Evolutionary conservation across 768 basidiomycete genomes (phyloP).

Genomic region (Mrakia gelida): DNA sequence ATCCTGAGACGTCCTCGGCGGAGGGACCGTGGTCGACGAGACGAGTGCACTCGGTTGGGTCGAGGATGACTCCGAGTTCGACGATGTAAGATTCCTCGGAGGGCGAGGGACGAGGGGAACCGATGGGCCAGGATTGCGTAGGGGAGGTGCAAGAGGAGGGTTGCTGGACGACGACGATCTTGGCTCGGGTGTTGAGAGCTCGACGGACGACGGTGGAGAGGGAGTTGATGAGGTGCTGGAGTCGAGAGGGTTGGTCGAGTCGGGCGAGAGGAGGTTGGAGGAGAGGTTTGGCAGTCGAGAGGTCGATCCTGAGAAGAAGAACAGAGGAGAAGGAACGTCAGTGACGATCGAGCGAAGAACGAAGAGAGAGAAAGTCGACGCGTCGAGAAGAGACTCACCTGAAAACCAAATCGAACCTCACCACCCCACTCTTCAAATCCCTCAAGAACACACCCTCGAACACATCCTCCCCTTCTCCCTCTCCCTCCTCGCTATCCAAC

Average conservation of each 20-base stretch:
- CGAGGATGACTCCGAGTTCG: slow-evolving; percentile 70
- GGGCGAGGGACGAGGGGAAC: slow-evolving; percentile 44
- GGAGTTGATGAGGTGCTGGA: slow-evolving; percentile 35
- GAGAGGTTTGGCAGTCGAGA: slow-evolving; percentile 31
- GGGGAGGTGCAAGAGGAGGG: slow-evolving; percentile 27
- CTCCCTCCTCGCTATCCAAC: slow-evolving; percentile 44
- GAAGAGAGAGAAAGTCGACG: not conserved
- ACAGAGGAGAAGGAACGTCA: not conserved
- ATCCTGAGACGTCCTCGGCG: slow-evolving; percentile 49
- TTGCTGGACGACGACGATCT: slow-evolving; percentile 58
- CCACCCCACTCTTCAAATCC: slow-evolving; percentile 60
- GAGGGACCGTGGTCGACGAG: slow-evolving; percentile 90
- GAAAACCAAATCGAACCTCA: slow-evolving; percentile 69
- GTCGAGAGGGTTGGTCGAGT: slow-evolving; percentile 35
- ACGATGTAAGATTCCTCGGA: slow-evolving; percentile 45
- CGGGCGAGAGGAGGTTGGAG: slow-evolving; percentile 18
- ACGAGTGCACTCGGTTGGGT: slow-evolving; percentile 67
- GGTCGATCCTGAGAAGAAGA: slow-evolving; percentile 38
- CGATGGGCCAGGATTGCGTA: slow-evolving; percentile 31
- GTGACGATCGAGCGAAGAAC: slow-evolving; percentile 17
- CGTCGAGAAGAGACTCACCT: slow-evolving; percentile 46
- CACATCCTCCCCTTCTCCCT: slow-evolving; percentile 51
- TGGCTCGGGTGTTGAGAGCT: slow-evolving; percentile 70
- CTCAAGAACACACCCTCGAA: slow-evolving; percentile 70
- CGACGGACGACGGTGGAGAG: slow-evolving; percentile 47